Evolutionary conservation across 2,329 filamentous ascomycete species (phyloP), one percentile per base, ranked within the genome.

Genomic region (Xylariaceae sp.): DNA sequence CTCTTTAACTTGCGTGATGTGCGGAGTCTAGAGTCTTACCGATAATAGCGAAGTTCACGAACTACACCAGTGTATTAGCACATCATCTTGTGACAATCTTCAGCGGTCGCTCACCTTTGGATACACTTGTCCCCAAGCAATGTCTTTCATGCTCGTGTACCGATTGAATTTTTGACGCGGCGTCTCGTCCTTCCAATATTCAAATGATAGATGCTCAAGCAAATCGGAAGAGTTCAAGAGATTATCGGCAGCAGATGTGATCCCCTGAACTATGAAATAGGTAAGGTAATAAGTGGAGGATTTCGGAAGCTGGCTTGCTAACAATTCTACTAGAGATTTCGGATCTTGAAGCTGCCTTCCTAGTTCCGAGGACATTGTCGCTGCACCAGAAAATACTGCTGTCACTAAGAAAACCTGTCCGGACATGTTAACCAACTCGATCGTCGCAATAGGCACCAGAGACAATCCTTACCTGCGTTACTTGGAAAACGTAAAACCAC

Each of bases 351-450:
- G 49, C 12, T 55, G 54, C 12, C 65, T 53, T 42, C 60, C 51
- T 4, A 69, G 54, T 51, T 68, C 60, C 2, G 62, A 60, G 4
- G 59, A 61, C 7, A 69, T 64, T 30, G 67, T 61, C 8, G 67
- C 64, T 3, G 68, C 67, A 1, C 88, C 84, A 8, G 88, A 90
- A 6, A 87, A 82, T 27, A 95, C 67, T 0, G 90, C 92, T 0
- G 88, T 86, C 49, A 95, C 83, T 29, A 95, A 74, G 73, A 95
- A 95, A 41, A 94, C 88, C 68, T 95, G 88, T 7, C n/a, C n/a
- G 3, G 7, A 3, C 11, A 12, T 51, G 27, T 60, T 42, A 59
- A 53, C 34, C 19, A 43, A 4, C 12, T 9, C 19, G 39, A 26
- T 40, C 31, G 31, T 47, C 11, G 3, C 12, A 9, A 9, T 35